Conservation (phyloP, 176 grass and related monocot species). For the Paspalum notatum region DNA sequence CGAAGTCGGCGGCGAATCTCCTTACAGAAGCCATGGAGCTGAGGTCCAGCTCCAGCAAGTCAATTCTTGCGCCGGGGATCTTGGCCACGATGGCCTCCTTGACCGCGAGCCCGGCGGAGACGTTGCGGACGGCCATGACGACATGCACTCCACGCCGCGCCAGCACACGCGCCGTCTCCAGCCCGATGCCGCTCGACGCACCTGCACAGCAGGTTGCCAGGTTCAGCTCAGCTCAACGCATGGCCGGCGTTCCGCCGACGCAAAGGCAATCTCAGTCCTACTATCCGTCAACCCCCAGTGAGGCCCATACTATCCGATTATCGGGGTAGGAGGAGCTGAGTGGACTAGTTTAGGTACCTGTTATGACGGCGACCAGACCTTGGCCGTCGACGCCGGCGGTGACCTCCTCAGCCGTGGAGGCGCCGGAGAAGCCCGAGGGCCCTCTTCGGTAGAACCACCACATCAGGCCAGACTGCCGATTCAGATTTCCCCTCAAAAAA, state of each 20-base stretch:
- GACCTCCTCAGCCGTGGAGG: slow-evolving; percentile 72
- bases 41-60: slow-evolving; percentile 76
- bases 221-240: neutral
- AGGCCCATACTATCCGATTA: neutral
- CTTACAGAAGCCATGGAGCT: slow-evolving; percentile 65
- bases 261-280: neutral
- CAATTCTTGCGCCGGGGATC: slow-evolving; percentile 36
- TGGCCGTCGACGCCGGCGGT: slow-evolving; percentile 54
- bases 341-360: slow-evolving; percentile 19
- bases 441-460: slow-evolving; percentile 50
- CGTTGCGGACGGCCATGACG: slow-evolving; percentile 64
- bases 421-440: slow-evolving; percentile 62
- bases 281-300: neutral
- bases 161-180: slow-evolving; percentile 65
- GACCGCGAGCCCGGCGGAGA: slow-evolving; percentile 42
- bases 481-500: neutral
- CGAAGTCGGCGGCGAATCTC: slow-evolving; percentile 57
- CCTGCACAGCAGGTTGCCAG: slow-evolving; percentile 32
- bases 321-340: neutral
- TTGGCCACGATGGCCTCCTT: slow-evolving; percentile 50
- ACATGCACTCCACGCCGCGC: slow-evolving; percentile 61
- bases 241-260: neutral
- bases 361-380: slow-evolving; percentile 58
- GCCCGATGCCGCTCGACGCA: slow-evolving; percentile 71
- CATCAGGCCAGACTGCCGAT: slow-evolving; percentile 33